phyloP scores from a whole-genome alignment of 2,329 filamentous ascomycete species.

The Penicillium sp. region DNA sequence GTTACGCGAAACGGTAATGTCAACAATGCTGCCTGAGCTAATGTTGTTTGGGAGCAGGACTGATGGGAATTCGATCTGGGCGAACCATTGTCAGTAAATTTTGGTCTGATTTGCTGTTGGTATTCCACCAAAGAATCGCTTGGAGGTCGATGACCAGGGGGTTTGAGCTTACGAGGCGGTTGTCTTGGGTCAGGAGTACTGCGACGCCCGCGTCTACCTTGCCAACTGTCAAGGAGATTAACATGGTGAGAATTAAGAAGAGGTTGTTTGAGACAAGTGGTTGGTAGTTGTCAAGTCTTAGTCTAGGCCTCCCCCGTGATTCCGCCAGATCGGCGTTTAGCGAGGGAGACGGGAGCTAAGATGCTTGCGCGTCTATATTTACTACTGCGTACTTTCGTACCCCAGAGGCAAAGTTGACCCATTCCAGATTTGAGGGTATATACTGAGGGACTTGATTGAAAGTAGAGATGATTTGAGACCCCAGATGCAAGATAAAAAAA shows the following conservation, averaged over 20 bases:
- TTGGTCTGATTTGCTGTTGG: neutral
- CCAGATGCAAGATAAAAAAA: neutral
- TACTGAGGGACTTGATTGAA: neutral
- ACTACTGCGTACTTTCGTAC: constrained; percentile 7
- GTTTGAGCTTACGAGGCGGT: constrained; percentile 70
- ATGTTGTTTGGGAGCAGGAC: constrained; percentile 95
- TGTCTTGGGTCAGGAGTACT: constrained; percentile 92
- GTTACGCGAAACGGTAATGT: constrained; percentile 93
- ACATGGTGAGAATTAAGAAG: constrained; percentile 56
- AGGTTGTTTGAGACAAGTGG: constrained; percentile 1
- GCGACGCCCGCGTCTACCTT: constrained; percentile 99
- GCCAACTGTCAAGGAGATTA: constrained; percentile 95
- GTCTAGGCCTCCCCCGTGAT: constrained; percentile 16
- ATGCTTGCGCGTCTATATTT: constrained; percentile 19
- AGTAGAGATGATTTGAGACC: constrained; percentile 1
- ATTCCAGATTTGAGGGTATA: neutral
- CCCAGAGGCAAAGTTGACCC: constrained; percentile 1
- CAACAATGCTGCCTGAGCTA: constrained; percentile 92
- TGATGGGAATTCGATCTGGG: constrained; percentile 94
- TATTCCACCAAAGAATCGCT: neutral
- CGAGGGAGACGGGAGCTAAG: constrained; percentile 27
- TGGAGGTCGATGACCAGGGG: constrained; percentile 12
- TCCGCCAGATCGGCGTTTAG: constrained; percentile 34
- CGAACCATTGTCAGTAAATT: neutral
- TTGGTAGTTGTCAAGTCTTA: constrained; percentile 17